These are phyloP conservation scores for Dothideomycetes sp. DNA, from an alignment of 2,329 filamentous ascomycete genomes.

Conservation along the genomic window DNA sequence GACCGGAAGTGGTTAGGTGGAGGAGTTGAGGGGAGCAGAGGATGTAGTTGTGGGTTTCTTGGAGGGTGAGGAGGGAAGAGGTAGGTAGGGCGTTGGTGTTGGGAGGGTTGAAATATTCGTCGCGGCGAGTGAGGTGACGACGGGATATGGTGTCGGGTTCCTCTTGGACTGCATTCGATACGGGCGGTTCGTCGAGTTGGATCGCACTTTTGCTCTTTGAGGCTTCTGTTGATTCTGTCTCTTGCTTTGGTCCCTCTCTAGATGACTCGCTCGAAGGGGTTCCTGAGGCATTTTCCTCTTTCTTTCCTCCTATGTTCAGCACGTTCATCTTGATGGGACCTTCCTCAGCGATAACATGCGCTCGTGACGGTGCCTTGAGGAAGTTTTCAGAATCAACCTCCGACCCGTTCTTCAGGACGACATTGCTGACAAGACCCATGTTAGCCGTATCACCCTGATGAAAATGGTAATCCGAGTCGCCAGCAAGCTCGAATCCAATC, in stretches of 20 bases:
- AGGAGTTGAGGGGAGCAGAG: conserved; percentile 39
- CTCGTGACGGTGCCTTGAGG: neutral
- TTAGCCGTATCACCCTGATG: conserved; percentile 32
- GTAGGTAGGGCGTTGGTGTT: neutral
- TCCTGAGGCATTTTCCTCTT: no score
- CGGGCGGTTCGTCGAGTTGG: neutral
- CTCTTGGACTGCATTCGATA: no score
- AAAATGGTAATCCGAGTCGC: conserved; percentile 36
- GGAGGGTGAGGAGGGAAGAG: neutral
- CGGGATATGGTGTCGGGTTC: neutral
- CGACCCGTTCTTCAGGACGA: neutral
- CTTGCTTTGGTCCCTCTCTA: conserved; percentile 1
- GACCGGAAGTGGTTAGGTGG: conserved; percentile 33
- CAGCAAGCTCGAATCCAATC: conserved; percentile 40
- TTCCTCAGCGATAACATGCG: neutral
- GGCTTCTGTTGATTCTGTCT: neutral
- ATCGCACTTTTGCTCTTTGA: neutral
- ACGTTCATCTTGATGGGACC: neutral
- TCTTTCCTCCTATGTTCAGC: neutral
- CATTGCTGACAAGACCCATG: conserved; percentile 25
- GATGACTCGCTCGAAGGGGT: neutral
- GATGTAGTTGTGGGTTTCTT: conserved; percentile 20
- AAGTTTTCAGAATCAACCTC: no score
- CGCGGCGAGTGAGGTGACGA: conserved; percentile 5
- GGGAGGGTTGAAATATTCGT: neutral